Base-by-base conservation (phyloP, 2,329 filamentous ascomycete species). In the Cladosporium austrohemisphaericum region DNA sequence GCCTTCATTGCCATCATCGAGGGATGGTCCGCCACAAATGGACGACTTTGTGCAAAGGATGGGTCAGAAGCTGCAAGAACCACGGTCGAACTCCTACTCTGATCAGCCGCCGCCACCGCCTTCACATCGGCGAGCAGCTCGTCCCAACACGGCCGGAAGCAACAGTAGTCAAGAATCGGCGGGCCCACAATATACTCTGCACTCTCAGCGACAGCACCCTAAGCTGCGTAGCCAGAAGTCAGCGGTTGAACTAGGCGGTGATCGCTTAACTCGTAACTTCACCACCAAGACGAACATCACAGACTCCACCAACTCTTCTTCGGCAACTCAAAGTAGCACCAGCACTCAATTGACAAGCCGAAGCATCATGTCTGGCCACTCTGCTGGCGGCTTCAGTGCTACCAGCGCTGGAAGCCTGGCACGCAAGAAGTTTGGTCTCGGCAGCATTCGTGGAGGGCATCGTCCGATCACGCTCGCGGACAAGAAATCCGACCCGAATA, bases 321-420 rank as follows among this genome's bases (percentile, higher is more conserved):
- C 64, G 6, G 64, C 63, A 5, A 66, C 83, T 43, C 82, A 84
- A 56, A 91, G 85, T 58, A 81, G 81, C 55, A 80, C 78, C 32
- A 88, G 84, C 55, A 91, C 86, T 1, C 82, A 87, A 58, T 83
- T 82, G 65, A 96, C 89, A 13, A 83, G 85, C 58, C 82, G 85
- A 59, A 97, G 88, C 61, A 68, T 98, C 35, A 96, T 96, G 92
- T 97, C 92, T 66, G 93, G 92, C 3, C 78, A 81, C 45, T 97
- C 93, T 46, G 93, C 93, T 0, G 84, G 91, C 43, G 92, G 80
- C 10, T 89, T 96, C 68, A 97, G 92, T 66, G 88, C 90, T 43
- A 97, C 93, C 13, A 97, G 93, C 69, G 93, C 93, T 13, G 93
- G 91, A 47, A 97, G 92, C 69, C 81, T 94, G 56, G 91, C 90